A percentile compares a stretch with the other conserved stretches of the same genome.
These are phyloP conservation scores for Trichoderma semiorbis DNA, from an alignment of 2,329 filamentous ascomycete genomes.

Conservation along the genomic window DNA sequence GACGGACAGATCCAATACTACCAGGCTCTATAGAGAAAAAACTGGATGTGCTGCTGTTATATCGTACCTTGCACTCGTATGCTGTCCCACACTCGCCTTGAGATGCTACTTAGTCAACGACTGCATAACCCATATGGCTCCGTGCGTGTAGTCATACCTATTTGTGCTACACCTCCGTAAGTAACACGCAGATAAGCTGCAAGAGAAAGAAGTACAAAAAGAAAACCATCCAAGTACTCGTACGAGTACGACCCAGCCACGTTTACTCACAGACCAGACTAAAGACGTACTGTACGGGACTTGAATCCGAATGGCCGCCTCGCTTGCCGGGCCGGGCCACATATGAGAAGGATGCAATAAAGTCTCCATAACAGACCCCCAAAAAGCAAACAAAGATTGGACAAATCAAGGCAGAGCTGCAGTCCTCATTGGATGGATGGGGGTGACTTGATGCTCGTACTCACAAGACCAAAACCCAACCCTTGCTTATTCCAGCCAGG, in stretches of 20 bases:
- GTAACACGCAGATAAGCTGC: not conserved
- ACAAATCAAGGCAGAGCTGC: not conserved
- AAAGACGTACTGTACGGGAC: not conserved
- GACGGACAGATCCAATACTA: not conserved
- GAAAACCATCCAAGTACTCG: not conserved
- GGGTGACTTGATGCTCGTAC: not conserved
- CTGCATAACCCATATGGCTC: not conserved
- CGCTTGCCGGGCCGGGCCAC: constrained; percentile 2
- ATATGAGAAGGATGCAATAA: not conserved
- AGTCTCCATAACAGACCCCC: not conserved
- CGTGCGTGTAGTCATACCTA: not conserved
- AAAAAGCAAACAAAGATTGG: not conserved
- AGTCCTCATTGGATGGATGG: constrained; percentile 5
- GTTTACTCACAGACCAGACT: not conserved
- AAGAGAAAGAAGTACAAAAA: not conserved
- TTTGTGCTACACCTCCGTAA: not conserved
- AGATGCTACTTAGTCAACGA: not conserved
- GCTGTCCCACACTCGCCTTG: not conserved
- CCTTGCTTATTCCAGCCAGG: constrained; percentile 17
- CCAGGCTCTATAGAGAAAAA: not conserved
- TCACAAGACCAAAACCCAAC: constrained; percentile 9
- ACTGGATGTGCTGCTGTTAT: not conserved
- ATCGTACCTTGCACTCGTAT: not conserved
- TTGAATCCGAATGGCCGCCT: not conserved
- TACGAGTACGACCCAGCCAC: not conserved